Percentiles rank a stretch among this genome's conserved stretches.
phyloP scores from a whole-genome alignment of 2,329 filamentous ascomycete species.

The Calonectria pseudoreteaudii region DNA sequence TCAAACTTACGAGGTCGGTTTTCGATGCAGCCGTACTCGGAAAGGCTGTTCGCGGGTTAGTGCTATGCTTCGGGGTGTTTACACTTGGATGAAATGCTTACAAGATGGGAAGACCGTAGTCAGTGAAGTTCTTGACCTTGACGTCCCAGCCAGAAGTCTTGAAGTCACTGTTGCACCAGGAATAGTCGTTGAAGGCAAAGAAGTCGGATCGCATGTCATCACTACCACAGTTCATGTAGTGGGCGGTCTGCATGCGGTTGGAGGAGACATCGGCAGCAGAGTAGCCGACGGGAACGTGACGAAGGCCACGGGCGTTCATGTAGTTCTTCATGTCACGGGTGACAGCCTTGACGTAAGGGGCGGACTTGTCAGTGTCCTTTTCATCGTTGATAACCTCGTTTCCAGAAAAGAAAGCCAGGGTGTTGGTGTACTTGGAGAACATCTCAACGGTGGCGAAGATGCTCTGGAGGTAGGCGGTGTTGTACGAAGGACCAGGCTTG shows the following conservation, averaged over 20 bases:
- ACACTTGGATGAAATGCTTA: constrained; percentile 42
- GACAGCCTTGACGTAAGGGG: constrained; percentile 82
- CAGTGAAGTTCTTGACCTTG: constrained; percentile 88
- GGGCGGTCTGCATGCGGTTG: constrained; percentile 87
- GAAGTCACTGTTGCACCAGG: constrained; percentile 83
- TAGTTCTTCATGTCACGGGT: constrained; percentile 83
- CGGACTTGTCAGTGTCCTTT: constrained; percentile 71
- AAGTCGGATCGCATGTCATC: constrained; percentile 89
- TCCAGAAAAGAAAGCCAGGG: constrained; percentile 85
- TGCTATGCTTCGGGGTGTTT: not conserved
- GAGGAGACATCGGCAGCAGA: constrained; percentile 82
- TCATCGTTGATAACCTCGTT: constrained; percentile 83
- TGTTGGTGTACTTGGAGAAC: constrained; percentile 87
- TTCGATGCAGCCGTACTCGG: constrained; percentile 91
- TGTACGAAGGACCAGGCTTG: constrained; percentile 84
- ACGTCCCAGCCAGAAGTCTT: constrained; percentile 81
- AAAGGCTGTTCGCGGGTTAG: constrained; percentile 66
- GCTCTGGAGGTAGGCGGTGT: constrained; percentile 83
- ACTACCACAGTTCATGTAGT: constrained; percentile 93
- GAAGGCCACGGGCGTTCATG: constrained; percentile 71
- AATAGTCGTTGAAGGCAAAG: constrained; percentile 92
- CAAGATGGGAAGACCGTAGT: constrained; percentile 91
- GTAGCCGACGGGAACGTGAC: constrained; percentile 80
- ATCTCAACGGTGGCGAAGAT: constrained; percentile 90
- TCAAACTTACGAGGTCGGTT: constrained; percentile 81